These are phyloP conservation scores for Lepraria neglecta DNA, from an alignment of 495 filamentous ascomycete genomes.

Conservation along the genomic window DNA sequence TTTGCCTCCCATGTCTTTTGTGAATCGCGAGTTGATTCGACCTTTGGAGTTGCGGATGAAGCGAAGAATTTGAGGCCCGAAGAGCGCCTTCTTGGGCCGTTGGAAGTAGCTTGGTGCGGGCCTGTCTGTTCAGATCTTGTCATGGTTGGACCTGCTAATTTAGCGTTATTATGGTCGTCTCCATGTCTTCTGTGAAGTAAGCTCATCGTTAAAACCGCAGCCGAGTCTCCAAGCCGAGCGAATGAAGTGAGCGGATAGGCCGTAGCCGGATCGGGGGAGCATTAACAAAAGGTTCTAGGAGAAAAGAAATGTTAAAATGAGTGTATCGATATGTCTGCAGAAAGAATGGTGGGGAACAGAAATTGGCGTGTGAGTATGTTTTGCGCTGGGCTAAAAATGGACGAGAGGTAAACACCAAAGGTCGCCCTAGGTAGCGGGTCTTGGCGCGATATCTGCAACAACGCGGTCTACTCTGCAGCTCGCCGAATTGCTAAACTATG, in stretches of 20 bases:
- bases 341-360: conserved; percentile 3
- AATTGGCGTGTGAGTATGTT: neutral
- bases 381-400: conserved; percentile 2
- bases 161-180: conserved; percentile 1
- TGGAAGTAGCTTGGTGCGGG: neutral
- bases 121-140: neutral
- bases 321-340: neutral
- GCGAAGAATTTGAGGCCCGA: conserved; percentile 30
- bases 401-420: conserved; percentile 11
- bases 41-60: conserved; percentile 28
- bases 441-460: conserved; percentile 12
- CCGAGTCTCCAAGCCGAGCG: neutral
- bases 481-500: neutral
- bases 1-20: conserved; percentile 48
- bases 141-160: neutral
- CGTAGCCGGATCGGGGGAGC: neutral
- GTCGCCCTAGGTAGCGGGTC: conserved; percentile 7
- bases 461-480: no score
- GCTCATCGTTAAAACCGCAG: conserved; percentile 8
- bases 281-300: neutral
- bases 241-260: neutral
- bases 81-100: conserved; percentile 20
- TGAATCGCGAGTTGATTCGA: conserved; percentile 23
- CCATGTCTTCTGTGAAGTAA: conserved; percentile 15
- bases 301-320: neutral